Conservation (phyloP, 1,139 yeast genomes). For the Taphrina deformans region DNA sequence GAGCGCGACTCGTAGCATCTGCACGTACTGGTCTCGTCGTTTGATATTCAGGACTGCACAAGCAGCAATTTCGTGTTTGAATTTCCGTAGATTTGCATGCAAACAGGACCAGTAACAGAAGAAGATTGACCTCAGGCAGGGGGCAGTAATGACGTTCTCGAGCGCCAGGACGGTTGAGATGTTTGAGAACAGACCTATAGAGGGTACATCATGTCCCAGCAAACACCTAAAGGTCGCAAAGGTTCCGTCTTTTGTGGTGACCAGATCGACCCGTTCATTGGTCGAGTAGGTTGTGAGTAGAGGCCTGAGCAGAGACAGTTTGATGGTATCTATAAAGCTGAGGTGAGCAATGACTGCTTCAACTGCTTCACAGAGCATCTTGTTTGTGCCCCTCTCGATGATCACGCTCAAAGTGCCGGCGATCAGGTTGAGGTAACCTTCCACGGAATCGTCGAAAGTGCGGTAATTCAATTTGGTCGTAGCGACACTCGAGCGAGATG, state of each 20-base stretch:
- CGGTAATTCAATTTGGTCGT: background rate
- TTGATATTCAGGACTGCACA: background rate
- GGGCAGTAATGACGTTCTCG: conserved; percentile 1
- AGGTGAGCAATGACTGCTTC: background rate
- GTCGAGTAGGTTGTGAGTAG: background rate
- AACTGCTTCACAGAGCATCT: conserved; percentile 5
- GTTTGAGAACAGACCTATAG: background rate
- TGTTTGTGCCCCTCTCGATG: conserved; percentile 1
- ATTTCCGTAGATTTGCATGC: background rate
- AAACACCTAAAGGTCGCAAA: background rate
- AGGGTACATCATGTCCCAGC: conserved; percentile 1
- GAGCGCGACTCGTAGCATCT: conserved; percentile 1
- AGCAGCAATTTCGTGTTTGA: background rate
- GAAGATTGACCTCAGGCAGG: background rate
- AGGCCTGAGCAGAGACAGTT: background rate
- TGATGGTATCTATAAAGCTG: conserved; percentile 5
- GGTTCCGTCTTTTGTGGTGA: background rate
- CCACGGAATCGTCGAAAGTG: background rate
- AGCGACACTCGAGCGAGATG: background rate
- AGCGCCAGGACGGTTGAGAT: background rate
- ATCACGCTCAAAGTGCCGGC: background rate
- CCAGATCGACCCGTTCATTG: background rate
- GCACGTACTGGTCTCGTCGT: background rate
- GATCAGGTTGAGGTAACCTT: conserved; percentile 3
- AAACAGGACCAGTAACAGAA: conserved; percentile 6